These are phyloP conservation scores for Kwoniella botswanensis DNA, from an alignment of 768 basidiomycete genomes.

Conservation along the genomic window DNA sequence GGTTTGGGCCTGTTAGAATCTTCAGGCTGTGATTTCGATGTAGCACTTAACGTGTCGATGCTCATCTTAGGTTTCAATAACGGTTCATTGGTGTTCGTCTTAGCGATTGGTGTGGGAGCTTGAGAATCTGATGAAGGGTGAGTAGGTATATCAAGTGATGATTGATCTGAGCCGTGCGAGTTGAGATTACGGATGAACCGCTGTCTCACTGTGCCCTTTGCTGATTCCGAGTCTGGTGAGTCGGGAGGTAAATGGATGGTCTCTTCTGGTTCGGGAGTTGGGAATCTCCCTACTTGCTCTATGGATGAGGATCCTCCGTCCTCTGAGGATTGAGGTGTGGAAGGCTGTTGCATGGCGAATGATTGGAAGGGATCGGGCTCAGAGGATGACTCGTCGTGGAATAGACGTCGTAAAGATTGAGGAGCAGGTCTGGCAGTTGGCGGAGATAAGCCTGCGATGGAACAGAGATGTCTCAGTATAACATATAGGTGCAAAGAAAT, in stretches of 20 bases:
- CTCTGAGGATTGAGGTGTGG: constrained; percentile 44
- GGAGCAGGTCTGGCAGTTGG: constrained; percentile 64
- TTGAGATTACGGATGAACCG: neutral
- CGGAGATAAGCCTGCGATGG: constrained; percentile 23
- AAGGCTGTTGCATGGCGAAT: constrained; percentile 45
- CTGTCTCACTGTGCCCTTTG: neutral
- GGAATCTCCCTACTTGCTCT: constrained; percentile 35
- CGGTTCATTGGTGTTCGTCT: constrained; percentile 3
- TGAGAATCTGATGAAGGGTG: constrained; percentile 1
- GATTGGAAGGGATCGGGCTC: constrained; percentile 49
- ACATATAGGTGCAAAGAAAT: too few species aligned
- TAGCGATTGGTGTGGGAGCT: constrained; percentile 18
- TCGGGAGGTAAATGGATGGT: constrained; percentile 16
- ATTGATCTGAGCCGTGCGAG: neutral
- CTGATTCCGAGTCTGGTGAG: constrained; percentile 1
- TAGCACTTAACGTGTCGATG: constrained; percentile 40
- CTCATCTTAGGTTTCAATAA: constrained; percentile 31
- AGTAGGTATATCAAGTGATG: constrained; percentile 5
- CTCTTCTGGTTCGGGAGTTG: constrained; percentile 30
- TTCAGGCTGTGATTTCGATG: constrained; percentile 35
- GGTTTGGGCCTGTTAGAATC: constrained; percentile 14
- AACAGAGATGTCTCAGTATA: too few species aligned
- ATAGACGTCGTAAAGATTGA: constrained; percentile 76
- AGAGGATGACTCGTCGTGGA: constrained; percentile 62
- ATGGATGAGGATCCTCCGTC: constrained; percentile 28